Evolutionary conservation across 176 grass and related monocot species (phyloP), one percentile per base, ranked within the genome.

Genomic region (Urochloa ruziziensis): DNA sequence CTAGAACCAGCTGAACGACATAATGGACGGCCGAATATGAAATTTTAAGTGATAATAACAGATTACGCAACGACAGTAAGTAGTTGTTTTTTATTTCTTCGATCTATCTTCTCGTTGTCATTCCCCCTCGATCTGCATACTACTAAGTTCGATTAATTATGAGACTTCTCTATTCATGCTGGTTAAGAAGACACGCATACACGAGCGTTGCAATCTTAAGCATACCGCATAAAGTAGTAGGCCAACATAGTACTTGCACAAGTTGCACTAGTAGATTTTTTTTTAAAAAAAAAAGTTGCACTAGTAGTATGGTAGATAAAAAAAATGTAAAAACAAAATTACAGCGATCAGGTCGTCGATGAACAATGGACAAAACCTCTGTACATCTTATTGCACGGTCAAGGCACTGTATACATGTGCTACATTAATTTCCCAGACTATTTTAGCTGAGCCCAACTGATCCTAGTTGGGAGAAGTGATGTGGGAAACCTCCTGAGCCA

Each of bases 381-480:
- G 72, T 82, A 88, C 86, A 88, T 77, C 46, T 88, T 88, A 88
- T 88, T 88, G 52, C 72, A 77, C 49, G 52, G 70, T 68, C 57
- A 87, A 67, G 10, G 37, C 40, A 75, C 43, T 13, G 49, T 52
- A 16, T 52, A 23, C 30, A 72, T 77, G 48, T 40, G 79, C 36
- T 61, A 88, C 79, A 88, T 82, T 81, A n/a, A n/a, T n/a, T n/a
- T 60, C 72, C 79, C 49, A 30, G 7, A 23, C 17, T 77, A 58
- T 18, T 59, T 82, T 49, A 32, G 39, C 78, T 16, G 67, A 49
- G 52, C 62, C 59, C 44, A 42, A 49, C 10, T 44, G 42, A 44
- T 44, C 17, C 48, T 51, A 16, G 18, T 19, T 25, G 75, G 42
- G 17, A 17, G 1, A 16, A 66, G 21, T 64, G 48, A 7, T 10